These are phyloP conservation scores for Cercospora sojina DNA, from an alignment of 2,329 filamentous ascomycete species.

Conservation along the genomic window DNA sequence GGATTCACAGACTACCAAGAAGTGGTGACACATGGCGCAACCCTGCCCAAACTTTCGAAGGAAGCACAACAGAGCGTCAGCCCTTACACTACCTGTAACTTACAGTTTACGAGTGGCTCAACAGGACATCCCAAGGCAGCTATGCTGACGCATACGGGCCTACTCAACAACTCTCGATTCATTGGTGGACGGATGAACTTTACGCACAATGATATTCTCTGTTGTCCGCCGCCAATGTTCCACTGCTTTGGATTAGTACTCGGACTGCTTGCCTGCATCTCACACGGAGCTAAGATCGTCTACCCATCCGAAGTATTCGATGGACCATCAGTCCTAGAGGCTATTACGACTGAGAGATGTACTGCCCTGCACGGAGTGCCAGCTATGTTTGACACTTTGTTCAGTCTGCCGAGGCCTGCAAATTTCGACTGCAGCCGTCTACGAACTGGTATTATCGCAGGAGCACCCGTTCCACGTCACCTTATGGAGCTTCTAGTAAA, in stretches of 20 bases:
- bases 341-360: conserved; percentile 53
- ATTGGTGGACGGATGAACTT: conserved; percentile 70
- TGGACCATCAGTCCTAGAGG: conserved; percentile 62
- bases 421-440: conserved; percentile 52
- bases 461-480: conserved; percentile 70
- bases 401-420: conserved; percentile 49
- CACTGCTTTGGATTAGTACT: conserved; percentile 83
- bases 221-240: conserved; percentile 80
- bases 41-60: conserved; percentile 54
- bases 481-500: conserved; percentile 73
- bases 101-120: conserved; percentile 72
- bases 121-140: conserved; percentile 72
- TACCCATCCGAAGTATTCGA: conserved; percentile 75
- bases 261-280: conserved; percentile 69
- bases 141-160: conserved; percentile 59
- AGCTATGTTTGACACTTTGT: conserved; percentile 74
- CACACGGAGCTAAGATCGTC: conserved; percentile 73
- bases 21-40: too few species aligned
- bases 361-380: conserved; percentile 78
- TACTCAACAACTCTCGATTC: conserved; percentile 33
- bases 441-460: conserved; percentile 77
- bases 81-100: conserved; percentile 67
- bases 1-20: conserved; percentile 36
- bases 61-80: conserved; percentile 56
- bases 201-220: conserved; percentile 65